A percentile compares a stretch with the other conserved stretches of the same genome.
These are phyloP conservation scores for Citrus maxima DNA, from an alignment of 345 rosid genomes.

Conservation along the genomic window DNA sequence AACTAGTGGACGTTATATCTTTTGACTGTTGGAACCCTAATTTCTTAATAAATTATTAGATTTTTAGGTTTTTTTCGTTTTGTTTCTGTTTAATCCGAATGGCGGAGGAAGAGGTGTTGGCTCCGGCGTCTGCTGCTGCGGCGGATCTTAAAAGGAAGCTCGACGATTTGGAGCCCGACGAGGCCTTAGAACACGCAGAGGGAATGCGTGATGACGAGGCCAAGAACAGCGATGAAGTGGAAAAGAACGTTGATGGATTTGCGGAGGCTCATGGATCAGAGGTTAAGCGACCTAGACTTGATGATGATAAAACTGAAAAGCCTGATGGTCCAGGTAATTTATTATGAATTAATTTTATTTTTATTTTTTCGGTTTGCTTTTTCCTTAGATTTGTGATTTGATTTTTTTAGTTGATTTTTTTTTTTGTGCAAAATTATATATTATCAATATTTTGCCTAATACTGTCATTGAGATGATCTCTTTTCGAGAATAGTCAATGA, in stretches of 20 bases:
- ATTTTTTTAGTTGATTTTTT: not conserved
- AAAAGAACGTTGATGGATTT: slow-evolving; percentile 12
- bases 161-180: slow-evolving; percentile 41
- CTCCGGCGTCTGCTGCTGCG: slow-evolving; percentile 25
- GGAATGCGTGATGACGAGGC: not conserved
- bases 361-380: no score
- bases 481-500: no score
- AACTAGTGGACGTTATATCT: no score
- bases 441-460: no score
- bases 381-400: not conserved
- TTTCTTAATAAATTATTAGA: not conserved
- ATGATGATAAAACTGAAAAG: slow-evolving; percentile 25
- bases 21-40: not conserved
- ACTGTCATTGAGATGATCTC: not conserved
- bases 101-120: slow-evolving; percentile 67
- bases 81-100: slow-evolving; percentile 14
- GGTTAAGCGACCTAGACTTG: slow-evolving; percentile 44
- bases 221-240: slow-evolving; percentile 19
- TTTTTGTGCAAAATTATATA: no score
- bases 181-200: slow-evolving; percentile 16
- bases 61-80: not conserved
- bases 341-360: not conserved
- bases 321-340: slow-evolving; percentile 44
- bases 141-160: slow-evolving; percentile 80
- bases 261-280: slow-evolving; percentile 27